Percentiles rank a stretch among this genome's conserved stretches.
Evolutionary conservation across 2,329 filamentous ascomycete species (phyloP).

Genomic region (Dichotomopilus funicola): DNA sequence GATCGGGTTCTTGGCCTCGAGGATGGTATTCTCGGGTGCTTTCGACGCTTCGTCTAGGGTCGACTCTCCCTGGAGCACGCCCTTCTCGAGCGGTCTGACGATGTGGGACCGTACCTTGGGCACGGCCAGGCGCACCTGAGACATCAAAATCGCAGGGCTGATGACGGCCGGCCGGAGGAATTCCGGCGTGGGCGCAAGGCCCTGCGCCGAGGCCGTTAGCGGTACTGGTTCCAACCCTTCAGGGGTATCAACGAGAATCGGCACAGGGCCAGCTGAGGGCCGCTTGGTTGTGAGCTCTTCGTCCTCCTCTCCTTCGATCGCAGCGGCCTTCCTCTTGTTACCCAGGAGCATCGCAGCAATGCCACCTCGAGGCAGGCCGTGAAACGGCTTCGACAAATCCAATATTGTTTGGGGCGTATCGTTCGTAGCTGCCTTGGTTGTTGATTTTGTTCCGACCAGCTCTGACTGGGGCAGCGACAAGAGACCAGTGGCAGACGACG

Average conservation of each 20-base stretch:
- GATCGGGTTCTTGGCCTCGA: conserved; percentile 83
- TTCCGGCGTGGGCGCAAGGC: conserved; percentile 65
- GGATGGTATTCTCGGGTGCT: conserved; percentile 62
- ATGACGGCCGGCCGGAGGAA: conserved; percentile 82
- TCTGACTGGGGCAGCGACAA: conserved; percentile 86
- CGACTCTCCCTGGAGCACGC: conserved; percentile 46
- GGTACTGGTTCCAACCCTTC: conserved; percentile 73
- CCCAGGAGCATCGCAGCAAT: conserved; percentile 79
- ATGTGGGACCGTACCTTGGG: conserved; percentile 82
- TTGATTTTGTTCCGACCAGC: conserved; percentile 68
- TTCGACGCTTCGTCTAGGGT: conserved; percentile 56
- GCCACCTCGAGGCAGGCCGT: conserved; percentile 85
- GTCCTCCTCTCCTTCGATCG: conserved; percentile 70
- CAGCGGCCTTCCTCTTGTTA: conserved; percentile 80
- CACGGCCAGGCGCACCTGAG: conserved; percentile 79
- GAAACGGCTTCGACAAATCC: conserved; percentile 88
- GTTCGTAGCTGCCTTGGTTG: conserved; percentile 54
- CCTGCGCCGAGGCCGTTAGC: conserved; percentile 52
- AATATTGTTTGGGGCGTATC: conserved; percentile 76
- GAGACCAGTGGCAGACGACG: conserved; percentile 77
- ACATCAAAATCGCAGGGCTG: conserved; percentile 73
- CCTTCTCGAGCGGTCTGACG: conserved; percentile 69
- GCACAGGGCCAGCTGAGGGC: conserved; percentile 60
- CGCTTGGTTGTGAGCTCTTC: conserved; percentile 47
- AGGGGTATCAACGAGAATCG: conserved; percentile 68